Evolutionary conservation across 495 filamentous ascomycete species (phyloP).

Genomic region (Penicillium canariense): DNA sequence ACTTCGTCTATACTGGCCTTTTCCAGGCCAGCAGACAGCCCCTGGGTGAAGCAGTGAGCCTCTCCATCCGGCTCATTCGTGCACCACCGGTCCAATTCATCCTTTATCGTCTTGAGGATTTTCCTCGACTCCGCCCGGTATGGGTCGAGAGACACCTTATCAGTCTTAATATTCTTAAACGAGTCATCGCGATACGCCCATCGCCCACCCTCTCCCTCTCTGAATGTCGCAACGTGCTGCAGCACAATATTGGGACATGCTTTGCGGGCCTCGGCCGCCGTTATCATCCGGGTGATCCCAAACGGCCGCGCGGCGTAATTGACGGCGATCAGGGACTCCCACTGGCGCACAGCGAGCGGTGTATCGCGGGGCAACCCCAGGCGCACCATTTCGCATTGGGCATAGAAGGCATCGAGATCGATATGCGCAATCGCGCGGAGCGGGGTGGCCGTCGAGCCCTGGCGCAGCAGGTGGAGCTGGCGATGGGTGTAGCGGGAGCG

Average conservation of each 20-base stretch:
- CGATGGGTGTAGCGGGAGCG: slow-evolving; percentile 80
- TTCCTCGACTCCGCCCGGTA: slow-evolving; percentile 82
- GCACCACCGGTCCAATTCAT: slow-evolving; percentile 50
- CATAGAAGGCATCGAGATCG: slow-evolving; percentile 97
- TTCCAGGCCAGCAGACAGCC: slow-evolving; percentile 58
- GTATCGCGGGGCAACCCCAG: slow-evolving; percentile 68
- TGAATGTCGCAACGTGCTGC: slow-evolving; percentile 95
- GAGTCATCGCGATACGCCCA: slow-evolving; percentile 92
- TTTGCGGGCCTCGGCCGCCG: slow-evolving; percentile 79
- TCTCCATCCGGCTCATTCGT: slow-evolving; percentile 12
- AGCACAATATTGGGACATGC: slow-evolving; percentile 78
- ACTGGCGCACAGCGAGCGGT: slow-evolving; percentile 84
- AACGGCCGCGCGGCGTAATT: slow-evolving; percentile 88
- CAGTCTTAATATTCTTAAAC: slow-evolving; percentile 67
- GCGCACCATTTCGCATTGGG: slow-evolving; percentile 91
- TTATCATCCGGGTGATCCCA: slow-evolving; percentile 73
- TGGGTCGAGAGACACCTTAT: slow-evolving; percentile 92
- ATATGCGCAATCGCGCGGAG: slow-evolving; percentile 87
- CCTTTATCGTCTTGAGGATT: slow-evolving; percentile 81
- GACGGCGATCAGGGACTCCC: slow-evolving; percentile 85
- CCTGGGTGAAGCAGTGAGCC: slow-evolving; percentile 54
- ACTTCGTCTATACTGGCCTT: slow-evolving; percentile 92
- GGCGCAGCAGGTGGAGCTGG: slow-evolving; percentile 71
- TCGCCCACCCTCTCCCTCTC: slow-evolving; percentile 75
- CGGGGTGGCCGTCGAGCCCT: slow-evolving; percentile 68